Evolutionary conservation across 345 rosid species (phyloP).

Genomic region (Orychophragmus violaceus): DNA sequence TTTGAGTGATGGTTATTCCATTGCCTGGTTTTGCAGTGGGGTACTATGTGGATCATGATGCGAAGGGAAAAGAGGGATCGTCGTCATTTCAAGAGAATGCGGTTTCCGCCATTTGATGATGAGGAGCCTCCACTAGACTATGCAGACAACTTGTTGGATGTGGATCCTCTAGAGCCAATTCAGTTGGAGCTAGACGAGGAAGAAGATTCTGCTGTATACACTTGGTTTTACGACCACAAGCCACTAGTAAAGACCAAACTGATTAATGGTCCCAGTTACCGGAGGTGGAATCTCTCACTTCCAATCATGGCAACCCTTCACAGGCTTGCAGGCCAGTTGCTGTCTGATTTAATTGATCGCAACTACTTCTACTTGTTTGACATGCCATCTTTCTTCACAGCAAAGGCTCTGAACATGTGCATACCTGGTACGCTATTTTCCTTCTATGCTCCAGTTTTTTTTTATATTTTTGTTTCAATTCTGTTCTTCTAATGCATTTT

Average conservation of each 20-base stretch:
- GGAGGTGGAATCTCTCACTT: slow-evolving; percentile 98
- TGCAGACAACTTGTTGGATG: slow-evolving; percentile 97
- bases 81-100: slow-evolving; percentile 97
- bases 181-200: slow-evolving; percentile 93
- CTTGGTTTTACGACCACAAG: slow-evolving; percentile 99
- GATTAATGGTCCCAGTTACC: slow-evolving; percentile 95
- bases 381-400: slow-evolving; percentile 98
- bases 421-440: slow-evolving; percentile 64
- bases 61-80: slow-evolving; percentile 99
- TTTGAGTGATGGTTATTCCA: not conserved
- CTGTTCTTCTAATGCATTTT: not conserved
- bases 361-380: slow-evolving; percentile 98
- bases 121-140: slow-evolving; percentile 99
- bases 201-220: slow-evolving; percentile 95
- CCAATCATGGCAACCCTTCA: slow-evolving; percentile 99
- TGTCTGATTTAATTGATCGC: slow-evolving; percentile 89
- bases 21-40: slow-evolving; percentile 56
- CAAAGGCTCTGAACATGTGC: slow-evolving; percentile 98
- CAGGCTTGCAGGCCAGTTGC: slow-evolving; percentile 95
- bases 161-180: slow-evolving; percentile 96
- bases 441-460: not conserved
- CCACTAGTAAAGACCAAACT: slow-evolving; percentile 97
- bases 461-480: not conserved
- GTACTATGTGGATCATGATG: slow-evolving; percentile 99
- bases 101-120: slow-evolving; percentile 99